Base-by-base conservation (phyloP, 306 rosid genomes). In the Begonia loranthoides region DNA sequence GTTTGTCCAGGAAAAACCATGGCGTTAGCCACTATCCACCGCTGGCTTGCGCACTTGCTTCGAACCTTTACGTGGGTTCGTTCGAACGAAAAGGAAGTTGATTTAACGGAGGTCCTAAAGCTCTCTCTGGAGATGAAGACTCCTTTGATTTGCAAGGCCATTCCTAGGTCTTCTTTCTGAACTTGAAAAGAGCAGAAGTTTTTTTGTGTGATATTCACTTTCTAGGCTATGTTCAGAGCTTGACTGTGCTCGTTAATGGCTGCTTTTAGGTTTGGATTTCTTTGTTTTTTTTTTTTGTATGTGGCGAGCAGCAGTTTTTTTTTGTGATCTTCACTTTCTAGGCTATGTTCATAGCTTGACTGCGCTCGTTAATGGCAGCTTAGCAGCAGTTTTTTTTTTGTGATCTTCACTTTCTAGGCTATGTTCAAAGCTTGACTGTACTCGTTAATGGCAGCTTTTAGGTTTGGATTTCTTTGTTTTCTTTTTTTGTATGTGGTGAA, bases 81-180 rank as follows among this genome's bases (percentile, higher is more conserved):
- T 24, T 49, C 60, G 3, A 59, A 17, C 15, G 33, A 6, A 4
- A 57, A 33, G 34, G 63, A 15, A 1, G 69, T 69, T 13, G 69
- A 61, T 22, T 44, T 73, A 64, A 15, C 62, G 2, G 79, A 73
- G 43, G 21, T 40, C n/a, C 50, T 73, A 13, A 73, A 69, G 54
- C 75, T 73, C 33, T 73, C 79, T 6, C n/a, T 69, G 69, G 75
- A 73, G 41, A 69, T 69, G 79, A 54, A 73, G 61, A 50, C 12
- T 1, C 69, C 79, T 4, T 17, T 73, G 66, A 52, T 60, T 24
- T 69, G 75, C 60, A 69, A 38, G 41, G 69, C 63, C 13, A 44
- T 73, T 8, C 54, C 66, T 16, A 73, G 79, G 71, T 28, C 36
- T 28, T 28, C 36, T 28, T 7, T 28, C 36, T 28, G 36, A 0